A percentile compares a stretch with the other conserved stretches of the same genome.
Conservation (phyloP, 202 grass and related monocot genomes). For the Musa balbisiana region DNA sequence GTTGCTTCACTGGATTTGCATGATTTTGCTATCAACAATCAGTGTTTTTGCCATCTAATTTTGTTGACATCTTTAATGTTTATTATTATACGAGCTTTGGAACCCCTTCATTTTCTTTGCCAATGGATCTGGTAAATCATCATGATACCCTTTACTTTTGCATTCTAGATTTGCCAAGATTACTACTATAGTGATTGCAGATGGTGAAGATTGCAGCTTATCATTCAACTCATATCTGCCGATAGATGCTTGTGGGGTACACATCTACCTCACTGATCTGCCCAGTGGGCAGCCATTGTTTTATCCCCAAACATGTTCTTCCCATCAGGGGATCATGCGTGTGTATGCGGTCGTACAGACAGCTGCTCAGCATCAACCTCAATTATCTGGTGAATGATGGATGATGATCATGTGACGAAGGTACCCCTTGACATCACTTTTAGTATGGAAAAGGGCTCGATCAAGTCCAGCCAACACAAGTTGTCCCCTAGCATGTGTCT, state of each 20-base stretch:
- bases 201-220: no score
- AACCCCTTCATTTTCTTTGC: no score
- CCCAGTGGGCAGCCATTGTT: not conserved
- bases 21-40: no score
- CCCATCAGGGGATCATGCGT: not conserved
- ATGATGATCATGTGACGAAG: slow-evolving; percentile 1
- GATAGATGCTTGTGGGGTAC: not conserved
- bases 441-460: not conserved
- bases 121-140: no score
- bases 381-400: not conserved
- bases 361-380: not conserved
- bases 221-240: not conserved
- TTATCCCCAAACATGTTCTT: not conserved
- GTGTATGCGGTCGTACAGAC: not conserved
- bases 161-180: no score
- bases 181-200: no score
- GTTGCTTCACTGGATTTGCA: no score
- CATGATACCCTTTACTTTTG: no score
- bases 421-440: not conserved
- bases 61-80: no score
- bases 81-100: no score
- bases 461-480: not conserved
- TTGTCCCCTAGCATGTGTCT: not conserved
- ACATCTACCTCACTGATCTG: not conserved
- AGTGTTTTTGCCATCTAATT: no score